Conservation (phyloP, 352 stramenopile species). For the Phytophthora meadii region DNA sequence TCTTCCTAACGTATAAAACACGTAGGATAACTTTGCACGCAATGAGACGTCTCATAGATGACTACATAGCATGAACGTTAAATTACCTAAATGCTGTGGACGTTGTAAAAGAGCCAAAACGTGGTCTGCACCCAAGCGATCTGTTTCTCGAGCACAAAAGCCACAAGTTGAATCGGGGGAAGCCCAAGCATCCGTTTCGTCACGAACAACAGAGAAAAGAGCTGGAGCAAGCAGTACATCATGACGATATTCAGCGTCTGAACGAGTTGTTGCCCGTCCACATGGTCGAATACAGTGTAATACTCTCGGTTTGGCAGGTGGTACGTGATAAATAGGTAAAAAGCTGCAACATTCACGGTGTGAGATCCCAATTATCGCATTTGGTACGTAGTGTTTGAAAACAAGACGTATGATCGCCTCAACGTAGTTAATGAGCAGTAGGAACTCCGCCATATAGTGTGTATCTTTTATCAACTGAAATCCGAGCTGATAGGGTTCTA, state of each 20-base stretch:
- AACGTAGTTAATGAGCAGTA: constrained; percentile 40
- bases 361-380: background rate
- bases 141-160: constrained; percentile 23
- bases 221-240: constrained; percentile 12
- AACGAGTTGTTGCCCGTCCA: constrained; percentile 4
- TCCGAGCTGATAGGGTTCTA: too few species aligned
- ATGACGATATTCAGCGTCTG: constrained; percentile 5
- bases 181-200: constrained; percentile 3
- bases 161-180: constrained; percentile 8
- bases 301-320: constrained; percentile 35
- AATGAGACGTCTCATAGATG: too few species aligned
- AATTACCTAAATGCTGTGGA: constrained; percentile 20
- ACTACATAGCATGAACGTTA: too few species aligned
- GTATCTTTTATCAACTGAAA: background rate
- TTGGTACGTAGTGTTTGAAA: constrained; percentile 1
- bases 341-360: constrained; percentile 3
- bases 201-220: constrained; percentile 7
- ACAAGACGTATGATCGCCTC: constrained; percentile 39
- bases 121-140: constrained; percentile 4
- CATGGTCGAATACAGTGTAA: constrained; percentile 25
- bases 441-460: constrained; percentile 39
- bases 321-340: constrained; percentile 30
- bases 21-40: too few species aligned
- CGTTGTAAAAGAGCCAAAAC: constrained; percentile 34
- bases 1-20: too few species aligned